Evolutionary conservation across 1,139 yeast genomes (phyloP), one percentile per base, ranked within the genome.

Genomic region (Debaryomycetaceae sp.): DNA sequence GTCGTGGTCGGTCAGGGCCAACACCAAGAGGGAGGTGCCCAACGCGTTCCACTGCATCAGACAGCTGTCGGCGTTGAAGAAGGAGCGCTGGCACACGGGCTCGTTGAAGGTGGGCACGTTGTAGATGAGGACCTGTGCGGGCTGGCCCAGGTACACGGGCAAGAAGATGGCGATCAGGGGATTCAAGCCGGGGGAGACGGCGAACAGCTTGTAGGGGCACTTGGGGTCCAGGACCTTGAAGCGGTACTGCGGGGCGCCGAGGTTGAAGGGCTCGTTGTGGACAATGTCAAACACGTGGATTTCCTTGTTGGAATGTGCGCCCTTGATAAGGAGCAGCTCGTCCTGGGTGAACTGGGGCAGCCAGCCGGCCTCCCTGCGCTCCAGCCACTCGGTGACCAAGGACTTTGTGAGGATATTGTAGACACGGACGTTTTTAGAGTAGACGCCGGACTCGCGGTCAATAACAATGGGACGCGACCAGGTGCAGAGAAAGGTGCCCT

Each of bases 1-100:
- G 58, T 92, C 98, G 43, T 90, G 95, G 55, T 90, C 98, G 16
- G 97, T 90, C 30, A 93, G 81, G 7, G 96, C 94, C 45, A 87
- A 70, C 32, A 95, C 96, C 47, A 92, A 64, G 40, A 90, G 67
- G 8, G 97, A 94, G 37, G 97, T 92, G 32, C 98, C 99, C 40
- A 86, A 68, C 26, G 77, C 69, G 55, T 92, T 92, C 99, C 99
- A 92, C 52, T 75, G 79, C 62, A 90, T 72, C 43, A 73, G 79
- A 54, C 95, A 92, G 44, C 80, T 74, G 51, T 92, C 98, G 27
- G 97, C 97, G 61, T 87, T 87, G 71, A 90, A 90, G 47, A 92
- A 85, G 34, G 83, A 75, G 54, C 90, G 90, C 37, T 78, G 75
- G 30, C 94, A 79, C 28, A 85, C 77, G 18, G 95, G 90, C 43